Conservation (phyloP, 805 yeast species). For the Ogataea ramenticola region DNA sequence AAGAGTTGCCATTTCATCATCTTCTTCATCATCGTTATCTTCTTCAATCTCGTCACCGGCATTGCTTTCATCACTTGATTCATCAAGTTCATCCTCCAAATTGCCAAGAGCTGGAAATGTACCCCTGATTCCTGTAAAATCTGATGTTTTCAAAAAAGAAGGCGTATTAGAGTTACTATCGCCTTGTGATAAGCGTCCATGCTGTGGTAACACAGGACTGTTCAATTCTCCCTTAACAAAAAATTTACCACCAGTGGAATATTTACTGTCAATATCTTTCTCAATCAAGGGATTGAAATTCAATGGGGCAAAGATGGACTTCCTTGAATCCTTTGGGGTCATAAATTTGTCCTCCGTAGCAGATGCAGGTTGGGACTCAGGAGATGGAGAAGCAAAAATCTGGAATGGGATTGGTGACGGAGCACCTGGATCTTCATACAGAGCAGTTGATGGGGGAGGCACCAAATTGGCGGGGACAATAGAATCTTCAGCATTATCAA, state of each 20-base stretch:
- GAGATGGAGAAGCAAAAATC: constrained; percentile 27
- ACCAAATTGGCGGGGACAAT: background rate
- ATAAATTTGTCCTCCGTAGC: background rate
- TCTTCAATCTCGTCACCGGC: constrained; percentile 1
- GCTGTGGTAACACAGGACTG: background rate
- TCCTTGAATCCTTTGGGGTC: constrained; percentile 33
- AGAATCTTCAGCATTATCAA: too few species aligned
- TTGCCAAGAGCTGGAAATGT: constrained; percentile 2
- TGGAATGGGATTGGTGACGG: constrained; percentile 62
- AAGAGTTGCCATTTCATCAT: constrained; percentile 11
- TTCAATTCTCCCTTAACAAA: constrained; percentile 36
- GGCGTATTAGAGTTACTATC: constrained; percentile 13
- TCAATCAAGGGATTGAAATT: constrained; percentile 75
- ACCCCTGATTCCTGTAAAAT: constrained; percentile 1
- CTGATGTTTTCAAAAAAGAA: constrained; percentile 11
- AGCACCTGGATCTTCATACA: constrained; percentile 78
- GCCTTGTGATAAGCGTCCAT: background rate
- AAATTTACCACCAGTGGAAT: constrained; percentile 85
- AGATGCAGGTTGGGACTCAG: constrained; percentile 8
- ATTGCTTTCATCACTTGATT: constrained; percentile 2
- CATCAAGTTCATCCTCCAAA: constrained; percentile 4
- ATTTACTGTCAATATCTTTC: constrained; percentile 74
- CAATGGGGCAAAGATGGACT: constrained; percentile 76
- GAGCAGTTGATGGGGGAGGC: constrained; percentile 38
- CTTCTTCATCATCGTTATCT: constrained; percentile 12